Evolutionary conservation across 1,284 basidiomycete genomes (phyloP).

Genomic region (Lentinula novae-zelandiae): DNA sequence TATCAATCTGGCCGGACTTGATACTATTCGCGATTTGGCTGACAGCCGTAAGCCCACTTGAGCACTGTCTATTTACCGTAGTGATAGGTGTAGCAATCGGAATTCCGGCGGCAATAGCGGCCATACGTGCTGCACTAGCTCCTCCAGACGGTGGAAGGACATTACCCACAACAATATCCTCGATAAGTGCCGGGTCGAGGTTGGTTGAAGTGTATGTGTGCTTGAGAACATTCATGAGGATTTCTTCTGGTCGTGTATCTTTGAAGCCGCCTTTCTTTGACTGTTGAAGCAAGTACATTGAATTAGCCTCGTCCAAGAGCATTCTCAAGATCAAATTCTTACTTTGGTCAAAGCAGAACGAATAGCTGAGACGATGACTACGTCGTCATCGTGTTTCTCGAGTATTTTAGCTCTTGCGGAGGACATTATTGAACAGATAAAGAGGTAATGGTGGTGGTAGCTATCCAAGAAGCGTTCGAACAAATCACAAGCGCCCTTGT

Average conservation of each 20-base stretch:
- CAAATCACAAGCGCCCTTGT: background rate
- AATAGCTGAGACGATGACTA: constrained; percentile 87
- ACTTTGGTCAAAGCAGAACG: constrained; percentile 92
- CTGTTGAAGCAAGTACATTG: background rate
- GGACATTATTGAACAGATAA: constrained; percentile 8
- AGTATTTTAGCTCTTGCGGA: constrained; percentile 28
- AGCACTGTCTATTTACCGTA: constrained; percentile 95
- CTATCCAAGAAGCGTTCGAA: background rate
- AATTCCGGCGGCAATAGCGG: constrained; percentile 88
- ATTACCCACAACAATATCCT: constrained; percentile 91
- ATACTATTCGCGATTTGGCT: constrained; percentile 93
- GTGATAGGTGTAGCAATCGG: constrained; percentile 79
- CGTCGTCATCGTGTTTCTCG: constrained; percentile 62
- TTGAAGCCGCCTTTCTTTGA: constrained; percentile 93
- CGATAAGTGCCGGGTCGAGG: constrained; percentile 80
- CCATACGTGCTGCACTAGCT: constrained; percentile 91
- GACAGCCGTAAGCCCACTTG: constrained; percentile 86
- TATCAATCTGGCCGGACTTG: constrained; percentile 78
- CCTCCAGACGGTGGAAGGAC: constrained; percentile 95
- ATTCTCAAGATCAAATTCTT: constrained; percentile 7
- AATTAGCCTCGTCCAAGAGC: background rate
- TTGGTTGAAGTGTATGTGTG: constrained; percentile 65
- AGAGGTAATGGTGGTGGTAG: background rate
- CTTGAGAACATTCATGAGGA: constrained; percentile 80
- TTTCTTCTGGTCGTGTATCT: constrained; percentile 87